Evolutionary conservation across 2,329 filamentous ascomycete species (phyloP).

Genomic region (Colletotrichum ledebouriae): DNA sequence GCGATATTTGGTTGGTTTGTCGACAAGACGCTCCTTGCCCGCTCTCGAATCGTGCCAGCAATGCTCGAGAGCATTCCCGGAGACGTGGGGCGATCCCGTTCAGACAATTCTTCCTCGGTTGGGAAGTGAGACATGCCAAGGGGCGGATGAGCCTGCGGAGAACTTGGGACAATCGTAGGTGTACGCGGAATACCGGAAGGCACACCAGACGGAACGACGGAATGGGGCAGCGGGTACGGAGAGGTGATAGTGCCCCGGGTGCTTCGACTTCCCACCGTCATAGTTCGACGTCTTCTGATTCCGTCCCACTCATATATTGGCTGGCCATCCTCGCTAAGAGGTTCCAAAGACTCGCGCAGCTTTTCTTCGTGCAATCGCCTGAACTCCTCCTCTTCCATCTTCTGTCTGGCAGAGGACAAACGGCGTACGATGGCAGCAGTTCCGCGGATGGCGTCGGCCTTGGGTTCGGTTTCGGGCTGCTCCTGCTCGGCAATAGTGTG

Average conservation of each 20-base stretch:
- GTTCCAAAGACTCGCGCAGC: slow-evolving; percentile 75
- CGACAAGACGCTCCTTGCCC: slow-evolving; percentile 57
- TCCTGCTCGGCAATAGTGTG: slow-evolving; percentile 95
- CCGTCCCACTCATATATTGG: slow-evolving; percentile 89
- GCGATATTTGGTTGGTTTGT: slow-evolving; percentile 57
- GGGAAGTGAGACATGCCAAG: slow-evolving; percentile 91
- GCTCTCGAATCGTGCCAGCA: slow-evolving; percentile 67
- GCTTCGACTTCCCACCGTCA: slow-evolving; percentile 56
- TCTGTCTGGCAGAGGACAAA: slow-evolving; percentile 80
- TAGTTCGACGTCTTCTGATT: slow-evolving; percentile 78
- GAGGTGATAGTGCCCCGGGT: slow-evolving; percentile 39
- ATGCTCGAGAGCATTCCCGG: slow-evolving; percentile 67
- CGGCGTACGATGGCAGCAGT: slow-evolving; percentile 88
- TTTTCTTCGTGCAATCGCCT: slow-evolving; percentile 85
- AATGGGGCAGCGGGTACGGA: slow-evolving; percentile 19
- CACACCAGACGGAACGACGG: slow-evolving; percentile 42
- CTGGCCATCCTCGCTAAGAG: slow-evolving; percentile 82
- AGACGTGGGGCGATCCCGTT: slow-evolving; percentile 63
- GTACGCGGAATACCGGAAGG: slow-evolving; percentile 47
- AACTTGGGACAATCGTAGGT: slow-evolving; percentile 39
- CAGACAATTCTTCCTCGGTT: slow-evolving; percentile 71
- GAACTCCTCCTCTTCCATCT: slow-evolving; percentile 84
- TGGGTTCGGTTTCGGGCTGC: slow-evolving; percentile 95
- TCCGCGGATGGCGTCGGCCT: slow-evolving; percentile 95
- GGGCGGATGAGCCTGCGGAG: slow-evolving; percentile 71